Evolutionary conservation across 305 asterid genomes (phyloP), one percentile per base, ranked within the genome.

Genomic region (Solanum hybrid): DNA sequence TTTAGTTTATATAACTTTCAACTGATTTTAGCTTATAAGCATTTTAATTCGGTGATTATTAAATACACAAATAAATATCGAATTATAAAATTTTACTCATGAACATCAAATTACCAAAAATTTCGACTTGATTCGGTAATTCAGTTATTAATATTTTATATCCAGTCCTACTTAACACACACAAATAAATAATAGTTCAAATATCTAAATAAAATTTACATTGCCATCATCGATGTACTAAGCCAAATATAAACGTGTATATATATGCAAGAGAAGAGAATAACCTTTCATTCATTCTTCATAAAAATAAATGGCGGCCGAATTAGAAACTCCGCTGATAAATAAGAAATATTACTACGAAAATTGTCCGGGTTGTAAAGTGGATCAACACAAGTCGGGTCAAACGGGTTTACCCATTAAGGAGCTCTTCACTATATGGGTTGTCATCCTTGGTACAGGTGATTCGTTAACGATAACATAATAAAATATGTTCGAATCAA

Each of bases 351-450:
- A 69, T 12, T 89, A 73, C 89, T 86, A 87, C 29, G 91, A 90
- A 12, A 87, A 78, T 74, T 90, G 91, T 26, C 86, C 91, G n/a
- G 91, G 91, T 28, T 90, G 91, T 90, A 67, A 87, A 24, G 87
- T 90, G 89, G 91, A 90, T 26, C 87, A 18, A 31, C 71, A 31
- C 18, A 90, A 90, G 67, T 80, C 83, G 14, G 34, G 74, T 61
- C 90, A 90, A 12, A 39, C 73, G 9, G 91, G 91, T 18, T 20
- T 87, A 4, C 91, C 91, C 36, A 76, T 90, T 57, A 90, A 87
- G 18, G 71, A 77, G 75, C 90, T 90, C 37, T 5, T 75, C 31
- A 46, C 83, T 61, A 28, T 90, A 51, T 90, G 90, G 90, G 11
- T 29, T 67, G 37, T 90, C n/a, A 87, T 90, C 2, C 91, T 90